Base-by-base conservation (phyloP, 179 eudicot genomes). In the Corrigiola litoralis region DNA sequence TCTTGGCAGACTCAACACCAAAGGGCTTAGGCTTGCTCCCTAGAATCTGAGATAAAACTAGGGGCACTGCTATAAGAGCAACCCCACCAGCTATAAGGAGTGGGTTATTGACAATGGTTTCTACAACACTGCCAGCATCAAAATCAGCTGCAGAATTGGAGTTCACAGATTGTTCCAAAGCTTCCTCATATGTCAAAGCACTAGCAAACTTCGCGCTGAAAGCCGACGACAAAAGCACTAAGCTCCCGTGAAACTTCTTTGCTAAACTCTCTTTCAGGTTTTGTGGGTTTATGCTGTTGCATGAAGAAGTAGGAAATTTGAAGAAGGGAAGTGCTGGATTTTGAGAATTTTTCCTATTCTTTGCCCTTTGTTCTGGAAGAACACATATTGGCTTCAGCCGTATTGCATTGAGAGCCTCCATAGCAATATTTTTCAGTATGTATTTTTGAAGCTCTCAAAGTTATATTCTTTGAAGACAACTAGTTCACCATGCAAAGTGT, bases 101-200 rank as follows among this genome's bases (percentile, higher is more conserved):
- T 32, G 97, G 96, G 77, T 91, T 94, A 47, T 60, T 72, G 24
- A 77, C 71, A 44, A 87, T 28, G 28, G 78, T 51, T 45, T 82
- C 92, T 42, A 91, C 45, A 75, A 82, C 58, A 55, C 87, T 86
- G n/a, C 77, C 67, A 4, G 80, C 67, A 68, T 95, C 99, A 67
- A 88, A 70, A 32, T 84, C 99, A 36, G 81, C 52, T 13, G 65
- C 75, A 57, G 87, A 54, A 56, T 58, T 62, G 46, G 67, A 31
- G 59, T 54, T 73, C 29, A 70, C 64, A 53, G 95, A 79, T 48
- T 86, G 97, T 40, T 77, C 78, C 1, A 91, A 58, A 32, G 97
- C 97, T 70, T 95, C 97, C 33, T 95, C 95, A 78, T 88, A 95
- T 58, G 99, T 84, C 42, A 95, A 73, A 52, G 99, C 95, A 57